Percentiles rank a stretch among this genome's conserved stretches.
Evolutionary conservation across 2,329 filamentous ascomycete species (phyloP).

Genomic region (Arthrobotrys megalospora): DNA sequence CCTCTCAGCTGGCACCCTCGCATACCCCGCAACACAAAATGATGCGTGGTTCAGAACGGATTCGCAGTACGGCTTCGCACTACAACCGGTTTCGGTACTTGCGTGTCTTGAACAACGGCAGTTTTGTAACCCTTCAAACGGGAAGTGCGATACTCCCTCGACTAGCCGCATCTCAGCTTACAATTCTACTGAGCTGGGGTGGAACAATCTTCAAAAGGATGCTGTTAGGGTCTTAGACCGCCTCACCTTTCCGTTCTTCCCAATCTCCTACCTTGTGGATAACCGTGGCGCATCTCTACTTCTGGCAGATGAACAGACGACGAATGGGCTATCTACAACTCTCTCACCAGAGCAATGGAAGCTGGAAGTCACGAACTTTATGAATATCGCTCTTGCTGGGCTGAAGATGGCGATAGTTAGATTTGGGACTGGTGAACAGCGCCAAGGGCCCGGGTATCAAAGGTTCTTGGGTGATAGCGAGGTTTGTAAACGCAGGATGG

Average conservation of each 20-base stretch:
- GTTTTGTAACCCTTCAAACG: conserved; percentile 34
- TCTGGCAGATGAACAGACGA: conserved; percentile 20
- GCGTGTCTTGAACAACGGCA: conserved; percentile 26
- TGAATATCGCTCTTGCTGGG: conserved; percentile 25
- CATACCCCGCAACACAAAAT: conserved; percentile 1
- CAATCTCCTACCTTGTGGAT: conserved; percentile 23
- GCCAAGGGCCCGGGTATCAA: not conserved
- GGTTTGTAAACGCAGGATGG: conserved; percentile 26
- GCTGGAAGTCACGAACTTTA: conserved; percentile 23
- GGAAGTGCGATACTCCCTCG: conserved; percentile 17
- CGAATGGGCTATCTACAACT: conserved; percentile 1
- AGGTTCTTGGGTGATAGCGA: conserved; percentile 4
- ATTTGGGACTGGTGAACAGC: conserved; percentile 28
- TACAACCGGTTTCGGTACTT: conserved; percentile 21
- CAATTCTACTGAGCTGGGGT: conserved; percentile 2
- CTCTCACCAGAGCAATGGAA: conserved; percentile 31
- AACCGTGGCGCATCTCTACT: conserved; percentile 11
- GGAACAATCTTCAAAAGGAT: not conserved
- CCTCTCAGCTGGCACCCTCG: conserved; percentile 13
- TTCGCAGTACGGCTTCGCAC: not conserved
- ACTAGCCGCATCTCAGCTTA: not conserved
- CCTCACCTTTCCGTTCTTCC: conserved; percentile 17
- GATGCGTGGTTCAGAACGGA: conserved; percentile 18
- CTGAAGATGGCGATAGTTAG: conserved; percentile 20
- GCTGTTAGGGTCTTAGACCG: not conserved